Evolutionary conservation across 2,329 filamentous ascomycete genomes (phyloP).

Genomic region (Zalaria obscura): DNA sequence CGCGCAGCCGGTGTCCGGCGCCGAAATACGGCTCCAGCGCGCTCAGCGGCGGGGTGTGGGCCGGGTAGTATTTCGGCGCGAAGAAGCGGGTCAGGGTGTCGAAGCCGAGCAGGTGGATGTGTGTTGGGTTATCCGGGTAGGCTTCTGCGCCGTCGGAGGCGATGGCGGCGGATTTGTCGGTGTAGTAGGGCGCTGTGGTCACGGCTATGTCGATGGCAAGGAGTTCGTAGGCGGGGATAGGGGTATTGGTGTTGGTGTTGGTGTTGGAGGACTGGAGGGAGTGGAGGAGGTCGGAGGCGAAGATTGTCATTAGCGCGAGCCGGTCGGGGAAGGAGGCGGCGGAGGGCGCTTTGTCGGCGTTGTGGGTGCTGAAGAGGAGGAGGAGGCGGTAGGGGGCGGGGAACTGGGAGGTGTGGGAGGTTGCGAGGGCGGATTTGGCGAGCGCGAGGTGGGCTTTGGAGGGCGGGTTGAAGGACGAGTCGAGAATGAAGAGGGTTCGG

Average conservation of each 20-base stretch:
- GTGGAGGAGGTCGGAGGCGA: conserved; percentile 41
- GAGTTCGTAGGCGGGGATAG: conserved; percentile 18
- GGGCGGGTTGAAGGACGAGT: conserved; percentile 54
- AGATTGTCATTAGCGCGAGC: conserved; percentile 56
- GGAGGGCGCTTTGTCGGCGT: conserved; percentile 51
- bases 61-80: conserved; percentile 55
- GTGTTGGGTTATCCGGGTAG: conserved; percentile 24
- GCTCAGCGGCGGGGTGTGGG: conserved; percentile 29
- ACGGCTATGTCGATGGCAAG: conserved; percentile 49
- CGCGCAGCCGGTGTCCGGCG: conserved; percentile 42
- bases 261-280: conserved; percentile 4
- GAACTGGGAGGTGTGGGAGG: conserved; percentile 17
- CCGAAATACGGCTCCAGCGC: conserved; percentile 51
- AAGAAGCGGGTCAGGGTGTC: conserved; percentile 65
- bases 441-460: conserved; percentile 44
- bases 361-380: conserved; percentile 47
- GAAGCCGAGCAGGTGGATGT: conserved; percentile 60
- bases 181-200: conserved; percentile 60
- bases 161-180: conserved; percentile 53
- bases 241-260: too few species aligned
- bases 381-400: conserved; percentile 33
- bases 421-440: conserved; percentile 36
- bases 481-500: conserved; percentile 44
- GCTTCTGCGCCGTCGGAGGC: conserved; percentile 20
- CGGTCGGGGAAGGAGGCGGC: conserved; percentile 55